Conservation (phyloP, 2,329 filamentous ascomycete species). For the Trichocomaceae sp. region DNA sequence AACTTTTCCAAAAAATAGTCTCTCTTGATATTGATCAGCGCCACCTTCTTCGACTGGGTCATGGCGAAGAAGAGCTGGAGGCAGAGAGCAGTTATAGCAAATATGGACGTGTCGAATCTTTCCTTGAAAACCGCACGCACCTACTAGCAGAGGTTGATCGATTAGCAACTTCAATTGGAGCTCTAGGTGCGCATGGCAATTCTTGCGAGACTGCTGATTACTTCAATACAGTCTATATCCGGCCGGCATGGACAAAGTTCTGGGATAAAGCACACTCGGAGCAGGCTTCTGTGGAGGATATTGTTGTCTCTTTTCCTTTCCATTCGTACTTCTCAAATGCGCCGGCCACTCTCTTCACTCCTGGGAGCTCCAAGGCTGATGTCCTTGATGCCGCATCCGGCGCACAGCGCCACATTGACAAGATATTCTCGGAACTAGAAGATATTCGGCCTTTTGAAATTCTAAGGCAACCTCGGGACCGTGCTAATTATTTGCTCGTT, state of each 20-base stretch:
- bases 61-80: conserved; percentile 89
- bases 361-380: conserved; percentile 57
- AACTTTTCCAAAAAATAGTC: conserved; percentile 97
- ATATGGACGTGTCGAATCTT: conserved; percentile 87
- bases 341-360: conserved; percentile 75
- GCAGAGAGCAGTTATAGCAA: conserved; percentile 87
- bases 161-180: conserved; percentile 74
- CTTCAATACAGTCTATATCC: conserved; percentile 87
- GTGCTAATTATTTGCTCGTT: conserved; percentile 88
- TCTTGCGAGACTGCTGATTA: conserved; percentile 96
- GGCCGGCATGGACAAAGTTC: conserved; percentile 83
- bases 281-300: conserved; percentile 52
- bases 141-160: conserved; percentile 80
- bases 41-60: conserved; percentile 83
- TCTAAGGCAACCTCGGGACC: conserved; percentile 77
- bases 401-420: conserved; percentile 81
- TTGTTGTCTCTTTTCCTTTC: conserved; percentile 77
- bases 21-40: conserved; percentile 91
- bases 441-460: conserved; percentile 96
- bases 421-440: conserved; percentile 84
- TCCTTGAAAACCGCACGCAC: conserved; percentile 75
- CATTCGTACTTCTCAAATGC: conserved; percentile 79
- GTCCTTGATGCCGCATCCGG: conserved; percentile 70
- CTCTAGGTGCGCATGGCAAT: conserved; percentile 88
- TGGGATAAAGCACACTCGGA: conserved; percentile 57